Evolutionary conservation across 345 rosid genomes (phyloP).

Genomic region (Crucihimalaya himalaica): DNA sequence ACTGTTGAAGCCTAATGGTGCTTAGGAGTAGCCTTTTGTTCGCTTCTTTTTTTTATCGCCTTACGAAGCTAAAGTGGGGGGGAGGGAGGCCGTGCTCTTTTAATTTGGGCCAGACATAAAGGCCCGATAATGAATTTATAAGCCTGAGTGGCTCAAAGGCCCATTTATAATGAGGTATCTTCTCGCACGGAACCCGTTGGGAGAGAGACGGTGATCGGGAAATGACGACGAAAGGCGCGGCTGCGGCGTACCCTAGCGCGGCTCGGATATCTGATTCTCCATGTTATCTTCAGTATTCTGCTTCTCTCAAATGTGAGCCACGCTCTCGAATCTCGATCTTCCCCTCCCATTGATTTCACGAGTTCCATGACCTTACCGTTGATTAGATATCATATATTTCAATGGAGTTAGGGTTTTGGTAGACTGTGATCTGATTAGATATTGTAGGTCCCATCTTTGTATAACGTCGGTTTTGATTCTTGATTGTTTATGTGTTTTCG

Average conservation of each 20-base stretch:
- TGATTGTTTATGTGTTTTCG: background rate
- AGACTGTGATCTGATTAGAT: background rate
- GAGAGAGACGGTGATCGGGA: slow-evolving; percentile 19
- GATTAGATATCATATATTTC: slow-evolving; percentile 12
- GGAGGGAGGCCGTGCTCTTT: background rate
- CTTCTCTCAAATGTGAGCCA: slow-evolving; percentile 80
- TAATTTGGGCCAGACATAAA: background rate
- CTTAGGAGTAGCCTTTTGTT: background rate
- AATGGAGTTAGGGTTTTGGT: background rate
- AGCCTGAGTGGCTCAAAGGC: background rate
- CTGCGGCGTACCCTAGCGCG: slow-evolving; percentile 71
- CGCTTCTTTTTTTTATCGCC: too few relatives aligned
- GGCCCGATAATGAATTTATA: slow-evolving; percentile 9
- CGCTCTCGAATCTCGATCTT: slow-evolving; percentile 23
- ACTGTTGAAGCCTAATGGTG: background rate
- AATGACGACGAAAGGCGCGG: slow-evolving; percentile 42
- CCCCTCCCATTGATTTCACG: background rate
- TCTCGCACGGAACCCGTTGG: background rate
- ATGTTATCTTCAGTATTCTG: slow-evolving; percentile 75
- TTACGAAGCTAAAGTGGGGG: background rate
- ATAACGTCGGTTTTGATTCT: background rate
- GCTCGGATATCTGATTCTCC: slow-evolving; percentile 81
- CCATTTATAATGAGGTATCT: background rate
- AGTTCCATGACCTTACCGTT: background rate
- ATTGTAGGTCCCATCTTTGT: background rate